Evolutionary conservation across 75 land plant genomes (phyloP).

Genomic region (Pinus tabuliformis): DNA sequence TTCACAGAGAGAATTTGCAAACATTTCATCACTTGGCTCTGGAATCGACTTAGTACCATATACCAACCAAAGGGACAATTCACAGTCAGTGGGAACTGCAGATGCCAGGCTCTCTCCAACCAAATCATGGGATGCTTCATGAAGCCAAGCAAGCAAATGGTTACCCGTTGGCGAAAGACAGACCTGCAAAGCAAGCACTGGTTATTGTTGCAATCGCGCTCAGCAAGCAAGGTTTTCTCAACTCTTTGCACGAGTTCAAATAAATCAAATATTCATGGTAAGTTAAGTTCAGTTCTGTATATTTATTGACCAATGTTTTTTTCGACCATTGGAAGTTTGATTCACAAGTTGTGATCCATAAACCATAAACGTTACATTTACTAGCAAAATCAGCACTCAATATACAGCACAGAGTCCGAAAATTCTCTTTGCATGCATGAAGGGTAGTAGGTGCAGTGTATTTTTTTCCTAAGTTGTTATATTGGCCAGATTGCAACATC

Average conservation of each 20-base stretch:
- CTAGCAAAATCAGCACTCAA: neutral
- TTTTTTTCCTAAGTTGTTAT: constrained; percentile 1
- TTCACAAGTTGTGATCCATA: neutral
- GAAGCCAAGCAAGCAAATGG: neutral
- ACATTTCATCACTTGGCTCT: constrained; percentile 1
- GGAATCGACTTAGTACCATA: neutral
- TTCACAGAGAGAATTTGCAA: neutral
- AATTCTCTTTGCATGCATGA: neutral
- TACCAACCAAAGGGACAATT: neutral
- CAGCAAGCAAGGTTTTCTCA: neutral
- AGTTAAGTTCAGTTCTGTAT: neutral
- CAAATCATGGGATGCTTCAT: constrained; percentile 8
- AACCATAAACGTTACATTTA: neutral
- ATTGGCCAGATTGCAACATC: neutral
- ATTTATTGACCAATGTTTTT: neutral
- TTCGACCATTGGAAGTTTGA: neutral
- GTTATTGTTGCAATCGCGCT: constrained; percentile 1
- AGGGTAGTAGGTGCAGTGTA: neutral
- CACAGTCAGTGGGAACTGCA: constrained; percentile 1
- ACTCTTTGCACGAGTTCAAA: neutral
- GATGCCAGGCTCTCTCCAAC: constrained; percentile 1
- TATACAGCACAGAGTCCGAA: constrained; percentile 1
- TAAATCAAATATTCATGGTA: neutral
- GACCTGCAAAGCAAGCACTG: neutral
- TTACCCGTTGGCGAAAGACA: neutral